These are phyloP conservation scores for Vigna trinervia DNA, from an alignment of 306 rosid genomes.

Conservation along the genomic window DNA sequence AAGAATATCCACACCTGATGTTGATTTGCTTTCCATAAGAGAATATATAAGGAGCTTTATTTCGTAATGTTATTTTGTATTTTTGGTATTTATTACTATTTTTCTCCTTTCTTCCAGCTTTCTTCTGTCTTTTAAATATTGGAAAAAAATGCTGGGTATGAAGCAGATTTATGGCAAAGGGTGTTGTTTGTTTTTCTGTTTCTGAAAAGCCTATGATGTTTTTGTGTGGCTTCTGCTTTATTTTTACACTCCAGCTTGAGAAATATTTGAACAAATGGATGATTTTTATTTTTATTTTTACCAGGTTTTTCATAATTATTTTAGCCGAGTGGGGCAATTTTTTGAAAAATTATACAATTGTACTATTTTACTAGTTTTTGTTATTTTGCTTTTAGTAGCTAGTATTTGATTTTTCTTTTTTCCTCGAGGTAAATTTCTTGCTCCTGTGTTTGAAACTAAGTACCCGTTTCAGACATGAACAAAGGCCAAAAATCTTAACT, in stretches of 20 bases:
- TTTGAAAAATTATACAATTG: not conserved
- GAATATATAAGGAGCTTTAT: constrained; percentile 33
- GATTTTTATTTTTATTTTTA: not conserved
- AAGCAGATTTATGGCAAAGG: constrained; percentile 42
- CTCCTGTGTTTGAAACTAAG: constrained; percentile 39
- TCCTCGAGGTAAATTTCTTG: constrained; percentile 39
- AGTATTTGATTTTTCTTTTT: not conserved
- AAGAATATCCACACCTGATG: constrained; percentile 48
- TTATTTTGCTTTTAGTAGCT: constrained; percentile 38
- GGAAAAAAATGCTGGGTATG: constrained; percentile 39
- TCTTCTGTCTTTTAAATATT: constrained; percentile 46
- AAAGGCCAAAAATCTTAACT: not conserved
- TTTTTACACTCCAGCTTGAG: constrained; percentile 30
- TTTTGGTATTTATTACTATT: constrained; percentile 33
- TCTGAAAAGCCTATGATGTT: constrained; percentile 35
- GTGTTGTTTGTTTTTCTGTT: constrained; percentile 22
- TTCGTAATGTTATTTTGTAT: not conserved
- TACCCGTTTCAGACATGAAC: constrained; percentile 25
- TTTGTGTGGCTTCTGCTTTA: constrained; percentile 18
- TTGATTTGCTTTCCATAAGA: constrained; percentile 37
- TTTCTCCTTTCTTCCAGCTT: constrained; percentile 41
- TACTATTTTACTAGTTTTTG: constrained; percentile 39
- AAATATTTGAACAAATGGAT: constrained; percentile 41
- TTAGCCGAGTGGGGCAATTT: constrained; percentile 29
- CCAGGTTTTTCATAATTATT: constrained; percentile 12